Evolutionary conservation across 345 rosid species (phyloP).

Genomic region (Eucalyptus curtisii): DNA sequence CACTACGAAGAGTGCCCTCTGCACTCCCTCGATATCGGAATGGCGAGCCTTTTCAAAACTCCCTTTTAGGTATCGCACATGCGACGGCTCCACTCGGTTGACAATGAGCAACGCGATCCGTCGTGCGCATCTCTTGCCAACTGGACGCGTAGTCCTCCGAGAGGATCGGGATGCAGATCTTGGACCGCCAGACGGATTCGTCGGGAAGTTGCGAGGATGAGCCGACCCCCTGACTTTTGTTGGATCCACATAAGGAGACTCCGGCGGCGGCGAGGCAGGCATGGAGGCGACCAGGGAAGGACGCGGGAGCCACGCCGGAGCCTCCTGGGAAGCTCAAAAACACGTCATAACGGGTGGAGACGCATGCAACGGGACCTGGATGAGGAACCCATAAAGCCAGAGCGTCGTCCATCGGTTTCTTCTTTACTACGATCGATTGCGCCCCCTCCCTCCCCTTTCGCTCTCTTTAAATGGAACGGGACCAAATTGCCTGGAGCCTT

Average conservation of each 20-base stretch:
- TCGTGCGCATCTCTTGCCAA: not conserved
- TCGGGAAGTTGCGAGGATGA: not conserved
- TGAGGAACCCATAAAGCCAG: not conserved
- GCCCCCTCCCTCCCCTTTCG: not conserved
- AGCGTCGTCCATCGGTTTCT: not conserved
- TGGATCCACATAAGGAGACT: not conserved
- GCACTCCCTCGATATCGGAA: not conserved
- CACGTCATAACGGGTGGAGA: not conserved
- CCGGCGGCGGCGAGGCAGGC: not conserved
- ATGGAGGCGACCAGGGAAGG: not conserved
- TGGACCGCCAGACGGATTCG: not conserved
- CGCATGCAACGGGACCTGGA: not conserved
- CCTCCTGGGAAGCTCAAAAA: not conserved
- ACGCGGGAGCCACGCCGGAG: not conserved
- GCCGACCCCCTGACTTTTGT: not conserved
- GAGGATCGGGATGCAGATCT: not conserved
- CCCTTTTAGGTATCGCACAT: not conserved
- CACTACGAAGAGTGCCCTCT: not conserved
- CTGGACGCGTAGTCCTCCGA: not conserved
- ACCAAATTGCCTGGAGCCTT: fast-evolving
- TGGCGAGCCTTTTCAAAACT: not conserved
- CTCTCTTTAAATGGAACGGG: not conserved
- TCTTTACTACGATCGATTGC: not conserved
- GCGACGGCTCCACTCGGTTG: not conserved
- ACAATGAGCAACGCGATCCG: not conserved